Percentiles rank a stretch among this genome's conserved stretches.
Conservation (phyloP, 1,139 yeast genomes). For the Diutina rugosa region DNA sequence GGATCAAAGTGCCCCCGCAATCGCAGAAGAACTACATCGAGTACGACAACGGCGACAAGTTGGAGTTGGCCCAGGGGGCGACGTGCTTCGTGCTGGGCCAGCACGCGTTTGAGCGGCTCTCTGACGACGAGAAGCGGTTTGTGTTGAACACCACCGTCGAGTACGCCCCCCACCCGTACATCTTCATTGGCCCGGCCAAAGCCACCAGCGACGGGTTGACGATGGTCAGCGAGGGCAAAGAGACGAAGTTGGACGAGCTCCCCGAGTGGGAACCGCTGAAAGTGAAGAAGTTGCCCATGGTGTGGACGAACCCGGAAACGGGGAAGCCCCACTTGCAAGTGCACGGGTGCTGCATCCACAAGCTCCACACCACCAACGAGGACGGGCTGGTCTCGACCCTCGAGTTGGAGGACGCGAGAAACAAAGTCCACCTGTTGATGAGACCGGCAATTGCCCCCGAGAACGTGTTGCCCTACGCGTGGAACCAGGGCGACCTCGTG, state of each 20-base stretch:
- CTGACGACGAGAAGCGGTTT: conserved; percentile 56
- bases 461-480: conserved; percentile 64
- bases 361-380: conserved; percentile 40
- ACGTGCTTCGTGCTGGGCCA: conserved; percentile 81
- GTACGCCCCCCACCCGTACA: conserved; percentile 87
- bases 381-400: conserved; percentile 39
- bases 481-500: conserved; percentile 76
- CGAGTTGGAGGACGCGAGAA: conserved; percentile 59
- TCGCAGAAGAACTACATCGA: conserved; percentile 34
- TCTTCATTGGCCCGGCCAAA: conserved; percentile 64
- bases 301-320: conserved; percentile 89
- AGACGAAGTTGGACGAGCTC: conserved; percentile 46
- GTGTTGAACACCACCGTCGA: conserved; percentile 69
- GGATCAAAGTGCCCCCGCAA: conserved; percentile 63
- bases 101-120: conserved; percentile 52
- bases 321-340: conserved; percentile 72
- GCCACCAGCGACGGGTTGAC: conserved; percentile 81
- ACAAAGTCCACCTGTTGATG: conserved; percentile 58
- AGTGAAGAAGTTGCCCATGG: conserved; percentile 67
- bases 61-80: conserved; percentile 69
- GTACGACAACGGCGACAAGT: conserved; percentile 52
- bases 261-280: conserved; percentile 76
- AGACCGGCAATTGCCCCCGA: conserved; percentile 75
- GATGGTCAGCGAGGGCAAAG: conserved; percentile 72
- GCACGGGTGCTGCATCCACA: conserved; percentile 75